Conservation (phyloP, 2,329 filamentous ascomycete species). For the Arthrobotrys megalospora region DNA sequence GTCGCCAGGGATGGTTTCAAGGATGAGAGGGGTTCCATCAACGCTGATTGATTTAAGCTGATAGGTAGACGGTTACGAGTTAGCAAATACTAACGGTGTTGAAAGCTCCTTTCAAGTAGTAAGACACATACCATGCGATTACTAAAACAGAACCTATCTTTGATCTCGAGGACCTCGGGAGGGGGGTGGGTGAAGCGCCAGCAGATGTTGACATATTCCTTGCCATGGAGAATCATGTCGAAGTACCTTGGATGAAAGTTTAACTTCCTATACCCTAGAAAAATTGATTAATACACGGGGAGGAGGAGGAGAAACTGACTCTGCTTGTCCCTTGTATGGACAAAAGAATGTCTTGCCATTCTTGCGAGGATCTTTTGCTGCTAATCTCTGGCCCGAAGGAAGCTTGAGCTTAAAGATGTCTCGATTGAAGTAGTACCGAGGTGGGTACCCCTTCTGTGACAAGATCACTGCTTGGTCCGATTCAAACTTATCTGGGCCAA, state of each 20-base stretch:
- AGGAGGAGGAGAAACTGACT: constrained; percentile 21
- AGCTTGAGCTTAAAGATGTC: constrained; percentile 48
- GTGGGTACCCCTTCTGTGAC: constrained; percentile 43
- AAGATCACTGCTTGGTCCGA: constrained; percentile 48
- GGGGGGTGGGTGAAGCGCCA: constrained; percentile 46
- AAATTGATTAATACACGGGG: neutral
- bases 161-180: constrained; percentile 37
- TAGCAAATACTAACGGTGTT: neutral
- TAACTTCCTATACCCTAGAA: neutral
- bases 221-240: constrained; percentile 26
- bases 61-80: neutral
- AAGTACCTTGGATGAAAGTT: constrained; percentile 23
- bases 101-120: no score
- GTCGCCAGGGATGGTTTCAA: constrained; percentile 16
- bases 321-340: constrained; percentile 54
- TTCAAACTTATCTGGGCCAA: constrained; percentile 30
- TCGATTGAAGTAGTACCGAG: constrained; percentile 40
- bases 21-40: constrained; percentile 19
- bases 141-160: constrained; percentile 49
- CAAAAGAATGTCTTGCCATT: constrained; percentile 34
- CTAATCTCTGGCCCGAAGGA: neutral
- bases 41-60: constrained; percentile 33
- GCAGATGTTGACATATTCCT: constrained; percentile 25
- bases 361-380: constrained; percentile 8
- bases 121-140: constrained; percentile 29